Percentiles rank a stretch among this genome's conserved stretches.
Conservation (phyloP, 192 early-diverging fungal genomes). For the Umbelopsis isabellina region DNA sequence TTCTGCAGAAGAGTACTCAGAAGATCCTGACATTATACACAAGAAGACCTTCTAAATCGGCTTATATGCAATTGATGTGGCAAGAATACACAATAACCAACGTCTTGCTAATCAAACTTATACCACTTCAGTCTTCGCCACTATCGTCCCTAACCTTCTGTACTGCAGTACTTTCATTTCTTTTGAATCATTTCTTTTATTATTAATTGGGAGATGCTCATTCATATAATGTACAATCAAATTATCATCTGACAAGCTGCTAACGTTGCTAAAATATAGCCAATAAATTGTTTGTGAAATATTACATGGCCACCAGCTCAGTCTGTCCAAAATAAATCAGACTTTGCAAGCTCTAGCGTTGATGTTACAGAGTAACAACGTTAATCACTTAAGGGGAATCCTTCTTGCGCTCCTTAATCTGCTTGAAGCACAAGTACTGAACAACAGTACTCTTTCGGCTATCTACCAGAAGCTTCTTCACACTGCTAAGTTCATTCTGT, state of each 20-base stretch:
- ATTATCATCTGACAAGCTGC: slow-evolving; percentile 11
- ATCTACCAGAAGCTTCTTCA: slow-evolving; percentile 55
- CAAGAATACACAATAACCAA: neutral
- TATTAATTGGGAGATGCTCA: neutral
- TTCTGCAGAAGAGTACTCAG: slow-evolving; percentile 95
- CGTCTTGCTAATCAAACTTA: neutral
- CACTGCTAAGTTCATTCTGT: slow-evolving; percentile 53
- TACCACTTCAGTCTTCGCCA: slow-evolving; percentile 14
- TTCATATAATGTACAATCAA: slow-evolving; percentile 20
- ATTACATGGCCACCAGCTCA: too few relatives aligned
- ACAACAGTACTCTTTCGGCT: slow-evolving; percentile 54
- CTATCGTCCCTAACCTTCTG: slow-evolving; percentile 1
- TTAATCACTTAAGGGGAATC: neutral
- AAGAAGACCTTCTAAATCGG: slow-evolving; percentile 68
- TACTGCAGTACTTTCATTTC: slow-evolving; percentile 5
- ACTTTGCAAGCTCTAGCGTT: neutral
- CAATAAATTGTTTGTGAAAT: slow-evolving; percentile 13
- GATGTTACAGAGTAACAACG: neutral
- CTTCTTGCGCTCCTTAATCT: slow-evolving; percentile 37
- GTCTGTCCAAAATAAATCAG: too few relatives aligned
- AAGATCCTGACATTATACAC: slow-evolving; percentile 93
- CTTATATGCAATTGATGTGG: neutral
- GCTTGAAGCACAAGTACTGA: slow-evolving; percentile 64
- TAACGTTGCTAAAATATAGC: neutral
- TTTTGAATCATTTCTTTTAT: neutral